Conservation (phyloP, 2,329 filamentous ascomycete species). For the Mariannaea elegans region DNA sequence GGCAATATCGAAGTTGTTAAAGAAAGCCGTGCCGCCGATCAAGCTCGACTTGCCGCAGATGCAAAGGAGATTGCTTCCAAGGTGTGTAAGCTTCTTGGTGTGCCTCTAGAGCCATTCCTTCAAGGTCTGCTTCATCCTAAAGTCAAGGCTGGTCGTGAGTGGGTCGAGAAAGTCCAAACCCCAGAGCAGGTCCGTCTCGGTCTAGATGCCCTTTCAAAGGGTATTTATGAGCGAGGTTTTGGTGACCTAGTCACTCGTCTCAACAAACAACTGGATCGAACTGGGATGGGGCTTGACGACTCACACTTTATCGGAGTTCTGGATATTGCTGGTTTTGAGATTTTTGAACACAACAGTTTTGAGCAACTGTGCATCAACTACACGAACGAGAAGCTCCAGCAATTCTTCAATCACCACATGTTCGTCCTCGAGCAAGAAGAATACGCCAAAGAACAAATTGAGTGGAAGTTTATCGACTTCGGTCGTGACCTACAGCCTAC, state of each 20-base stretch:
- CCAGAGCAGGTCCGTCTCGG: slow-evolving; percentile 93
- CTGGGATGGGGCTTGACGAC: slow-evolving; percentile 83
- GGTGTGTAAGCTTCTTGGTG: slow-evolving; percentile 85
- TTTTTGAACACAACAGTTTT: slow-evolving; percentile 98
- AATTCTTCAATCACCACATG: slow-evolving; percentile 99
- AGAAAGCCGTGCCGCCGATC: slow-evolving; percentile 89
- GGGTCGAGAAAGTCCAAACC: slow-evolving; percentile 98
- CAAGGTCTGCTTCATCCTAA: slow-evolving; percentile 90
- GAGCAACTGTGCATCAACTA: slow-evolving; percentile 99
- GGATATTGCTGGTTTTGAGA: slow-evolving; percentile 99
- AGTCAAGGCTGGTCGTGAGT: slow-evolving; percentile 95
- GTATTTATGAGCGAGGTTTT: slow-evolving; percentile 96
- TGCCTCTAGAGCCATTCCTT: slow-evolving; percentile 84
- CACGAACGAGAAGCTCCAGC: slow-evolving; percentile 98
- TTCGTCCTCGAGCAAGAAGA: slow-evolving; percentile 99
- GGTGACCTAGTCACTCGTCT: slow-evolving; percentile 92
- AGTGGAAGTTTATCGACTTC: slow-evolving; percentile 99
- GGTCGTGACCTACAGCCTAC: slow-evolving; percentile 96
- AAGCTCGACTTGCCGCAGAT: slow-evolving; percentile 82
- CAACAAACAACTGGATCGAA: slow-evolving; percentile 90
- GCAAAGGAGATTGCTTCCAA: slow-evolving; percentile 78
- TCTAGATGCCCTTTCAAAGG: slow-evolving; percentile 92
- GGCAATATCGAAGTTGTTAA: slow-evolving; percentile 92
- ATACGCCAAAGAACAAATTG: slow-evolving; percentile 95
- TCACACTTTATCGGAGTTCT: slow-evolving; percentile 97